These are phyloP conservation scores for Capronia coronata DNA, from an alignment of 2,329 filamentous ascomycete genomes.

Conservation along the genomic window DNA sequence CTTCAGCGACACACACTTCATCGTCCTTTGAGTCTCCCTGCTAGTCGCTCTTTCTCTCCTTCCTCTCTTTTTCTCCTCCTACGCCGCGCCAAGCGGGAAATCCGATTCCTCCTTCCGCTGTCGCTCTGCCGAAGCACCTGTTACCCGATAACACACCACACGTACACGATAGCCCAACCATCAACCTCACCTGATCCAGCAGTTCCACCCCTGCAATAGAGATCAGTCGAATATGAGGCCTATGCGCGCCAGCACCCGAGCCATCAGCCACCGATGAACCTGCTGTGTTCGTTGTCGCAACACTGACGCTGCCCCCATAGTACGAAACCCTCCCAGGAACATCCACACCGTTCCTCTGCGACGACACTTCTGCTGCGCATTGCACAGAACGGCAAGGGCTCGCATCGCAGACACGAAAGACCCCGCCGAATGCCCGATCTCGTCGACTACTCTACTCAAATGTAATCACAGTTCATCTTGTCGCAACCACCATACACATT, in stretches of 20 bases:
- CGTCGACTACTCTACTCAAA: constrained; percentile 6
- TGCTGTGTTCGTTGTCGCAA: constrained; percentile 15
- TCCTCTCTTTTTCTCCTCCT: neutral
- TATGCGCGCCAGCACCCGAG: constrained; percentile 8
- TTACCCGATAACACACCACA: constrained; percentile 13
- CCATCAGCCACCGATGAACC: constrained; percentile 7
- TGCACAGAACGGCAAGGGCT: neutral
- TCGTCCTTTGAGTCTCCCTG: neutral
- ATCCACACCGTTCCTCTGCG: neutral
- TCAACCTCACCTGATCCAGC: constrained; percentile 12
- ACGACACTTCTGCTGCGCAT: neutral
- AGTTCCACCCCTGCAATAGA: constrained; percentile 2
- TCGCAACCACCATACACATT: constrained; percentile 13
- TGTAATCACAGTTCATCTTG: constrained; percentile 12
- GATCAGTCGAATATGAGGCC: constrained; percentile 15
- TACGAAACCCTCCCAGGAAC: neutral
- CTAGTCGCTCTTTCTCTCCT: neutral
- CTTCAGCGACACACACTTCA: neutral
- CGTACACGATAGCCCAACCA: constrained; percentile 7
- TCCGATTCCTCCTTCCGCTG: constrained; percentile 2
- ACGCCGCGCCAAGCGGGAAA: neutral
- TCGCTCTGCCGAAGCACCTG: constrained; percentile 3
- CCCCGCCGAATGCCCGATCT: neutral
- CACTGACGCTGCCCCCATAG: constrained; percentile 17
- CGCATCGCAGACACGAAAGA: neutral